Evolutionary conservation across 768 basidiomycete genomes (phyloP).

Genomic region (Cystobasidium onofrii): DNA sequence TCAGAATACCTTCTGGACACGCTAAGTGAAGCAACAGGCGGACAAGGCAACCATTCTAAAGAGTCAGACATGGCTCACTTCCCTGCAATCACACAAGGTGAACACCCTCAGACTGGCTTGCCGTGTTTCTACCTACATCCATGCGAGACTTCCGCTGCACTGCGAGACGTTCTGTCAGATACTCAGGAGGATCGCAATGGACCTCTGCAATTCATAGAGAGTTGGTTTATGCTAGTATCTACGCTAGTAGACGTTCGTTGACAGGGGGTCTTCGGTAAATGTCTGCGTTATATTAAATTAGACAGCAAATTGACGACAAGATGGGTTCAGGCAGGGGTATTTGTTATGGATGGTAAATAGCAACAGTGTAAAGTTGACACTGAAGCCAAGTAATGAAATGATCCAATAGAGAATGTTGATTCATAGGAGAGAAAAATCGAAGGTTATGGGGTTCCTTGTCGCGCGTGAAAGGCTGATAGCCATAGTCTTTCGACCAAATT

Average conservation of each 20-base stretch:
- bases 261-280: not conserved
- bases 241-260: slow-evolving; percentile 51
- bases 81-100: slow-evolving; percentile 74
- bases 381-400: too few relatives aligned
- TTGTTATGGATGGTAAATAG: too few relatives aligned
- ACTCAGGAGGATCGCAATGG: not conserved
- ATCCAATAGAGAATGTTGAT: too few relatives aligned
- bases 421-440: too few relatives aligned
- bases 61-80: slow-evolving; percentile 47
- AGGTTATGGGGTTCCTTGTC: too few relatives aligned
- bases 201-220: slow-evolving; percentile 46
- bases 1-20: slow-evolving; percentile 39
- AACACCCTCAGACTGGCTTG: slow-evolving; percentile 67
- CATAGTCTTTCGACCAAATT: too few relatives aligned
- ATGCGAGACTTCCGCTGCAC: slow-evolving; percentile 62
- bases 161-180: slow-evolving; percentile 58
- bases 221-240: slow-evolving; percentile 70
- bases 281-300: too few relatives aligned
- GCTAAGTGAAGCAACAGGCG: slow-evolving; percentile 45
- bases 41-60: slow-evolving; percentile 44
- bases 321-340: too few relatives aligned
- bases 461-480: too few relatives aligned
- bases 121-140: slow-evolving; percentile 84
- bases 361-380: too few relatives aligned
- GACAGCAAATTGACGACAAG: too few relatives aligned